Evolutionary conservation across 192 early-diverging fungal species (phyloP).

Genomic region (Rhizophagus clarus): DNA sequence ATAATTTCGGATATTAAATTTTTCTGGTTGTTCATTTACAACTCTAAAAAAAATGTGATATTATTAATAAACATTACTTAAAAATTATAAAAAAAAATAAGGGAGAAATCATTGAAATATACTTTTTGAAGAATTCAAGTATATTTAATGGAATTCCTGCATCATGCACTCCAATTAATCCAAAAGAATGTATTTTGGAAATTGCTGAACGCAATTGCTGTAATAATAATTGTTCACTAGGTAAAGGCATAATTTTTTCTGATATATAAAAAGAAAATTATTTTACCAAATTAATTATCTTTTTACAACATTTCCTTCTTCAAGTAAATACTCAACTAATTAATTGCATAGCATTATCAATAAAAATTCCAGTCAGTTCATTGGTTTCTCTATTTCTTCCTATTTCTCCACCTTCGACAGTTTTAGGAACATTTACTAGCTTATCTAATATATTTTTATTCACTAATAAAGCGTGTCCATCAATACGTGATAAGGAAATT

Average conservation of each 20-base stretch:
- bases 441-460: conserved; percentile 37
- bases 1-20: conserved; percentile 38
- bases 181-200: conserved; percentile 38
- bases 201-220: conserved; percentile 41
- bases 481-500: conserved; percentile 48
- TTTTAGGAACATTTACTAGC: conserved; percentile 18
- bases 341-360: conserved; percentile 58
- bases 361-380: conserved; percentile 45
- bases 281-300: not conserved
- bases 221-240: conserved; percentile 13
- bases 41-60: not conserved
- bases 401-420: conserved; percentile 41
- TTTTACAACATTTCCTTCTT: not conserved
- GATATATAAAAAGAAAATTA: not conserved
- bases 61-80: not conserved
- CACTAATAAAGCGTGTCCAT: conserved; percentile 54
- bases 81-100: not conserved
- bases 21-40: not conserved
- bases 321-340: conserved; percentile 16
- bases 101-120: not conserved
- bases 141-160: conserved; percentile 42
- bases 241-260: conserved; percentile 33
- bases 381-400: conserved; percentile 32
- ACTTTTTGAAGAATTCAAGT: conserved; percentile 48
- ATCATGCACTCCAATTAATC: conserved; percentile 62